A percentile compares a stretch with the other conserved stretches of the same genome.
Evolutionary conservation across 768 basidiomycete species (phyloP).

Genomic region (Mycena galericulata): DNA sequence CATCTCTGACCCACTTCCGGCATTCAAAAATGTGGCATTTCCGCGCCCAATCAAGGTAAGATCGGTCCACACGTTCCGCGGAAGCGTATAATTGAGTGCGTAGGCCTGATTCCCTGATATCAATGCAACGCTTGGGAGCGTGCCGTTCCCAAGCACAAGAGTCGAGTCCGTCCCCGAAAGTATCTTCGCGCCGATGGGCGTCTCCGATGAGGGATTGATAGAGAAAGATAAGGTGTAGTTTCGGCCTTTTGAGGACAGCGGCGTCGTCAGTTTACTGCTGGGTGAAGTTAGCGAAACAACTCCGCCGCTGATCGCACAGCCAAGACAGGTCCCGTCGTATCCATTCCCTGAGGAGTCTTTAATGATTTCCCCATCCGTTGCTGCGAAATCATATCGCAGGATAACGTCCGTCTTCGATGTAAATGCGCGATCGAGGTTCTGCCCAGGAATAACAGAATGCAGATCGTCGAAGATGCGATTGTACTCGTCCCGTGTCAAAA

Average conservation of each 20-base stretch:
- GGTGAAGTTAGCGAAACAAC: slow-evolving; percentile 18
- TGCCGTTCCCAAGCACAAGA: slow-evolving; percentile 35
- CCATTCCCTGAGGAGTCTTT: slow-evolving; percentile 36
- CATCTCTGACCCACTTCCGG: slow-evolving; percentile 26
- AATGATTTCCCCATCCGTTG: not conserved
- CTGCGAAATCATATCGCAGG: slow-evolving; percentile 21
- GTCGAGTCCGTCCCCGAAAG: slow-evolving; percentile 30
- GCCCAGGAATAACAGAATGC: slow-evolving; percentile 30
- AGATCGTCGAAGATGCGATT: slow-evolving; percentile 23
- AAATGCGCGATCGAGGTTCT: slow-evolving; percentile 33
- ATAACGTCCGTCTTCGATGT: slow-evolving; percentile 33
- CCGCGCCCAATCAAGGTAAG: slow-evolving; percentile 29
- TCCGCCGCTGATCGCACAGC: slow-evolving; percentile 16
- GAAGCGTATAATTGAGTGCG: slow-evolving; percentile 33
- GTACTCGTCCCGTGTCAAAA: slow-evolving; percentile 27
- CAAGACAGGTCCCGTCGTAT: slow-evolving; percentile 32
- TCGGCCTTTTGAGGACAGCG: slow-evolving; percentile 33
- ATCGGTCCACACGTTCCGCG: slow-evolving; percentile 28
- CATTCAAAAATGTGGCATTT: slow-evolving; percentile 29
- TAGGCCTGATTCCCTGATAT: slow-evolving; percentile 29
- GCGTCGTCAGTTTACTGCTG: slow-evolving; percentile 30
- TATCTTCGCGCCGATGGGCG: slow-evolving; percentile 24
- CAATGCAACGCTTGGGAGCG: slow-evolving; percentile 19
- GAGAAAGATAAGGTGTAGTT: slow-evolving; percentile 36
- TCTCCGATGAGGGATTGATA: slow-evolving; percentile 28